Evolutionary conservation across 2,329 filamentous ascomycete species (phyloP), one percentile per base, ranked within the genome.

Genomic region (Penicillium janthinellum): DNA sequence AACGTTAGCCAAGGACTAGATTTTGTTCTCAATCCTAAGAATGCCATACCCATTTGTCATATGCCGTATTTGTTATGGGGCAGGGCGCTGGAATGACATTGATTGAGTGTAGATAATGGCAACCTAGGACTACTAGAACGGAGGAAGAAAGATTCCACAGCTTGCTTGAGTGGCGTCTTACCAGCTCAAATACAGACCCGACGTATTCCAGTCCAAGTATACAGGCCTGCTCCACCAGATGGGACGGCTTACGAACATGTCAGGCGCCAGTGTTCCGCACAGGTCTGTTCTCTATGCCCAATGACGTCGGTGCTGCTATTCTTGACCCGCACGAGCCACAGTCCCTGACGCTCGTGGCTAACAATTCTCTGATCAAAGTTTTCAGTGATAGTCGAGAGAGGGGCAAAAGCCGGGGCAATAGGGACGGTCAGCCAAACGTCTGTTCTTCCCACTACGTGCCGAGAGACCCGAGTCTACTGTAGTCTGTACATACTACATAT

Each of bases 231-330:
- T 34, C 50, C 41, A 48, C 39, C 11, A 7, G 12, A 25, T 17
- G 37, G n/a, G 38, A 25, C 38, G 52, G 59, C 56, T 59, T 57
- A 56, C 49, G 54, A 60, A 47, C 39, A 25, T 35, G 17, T 50
- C 50, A 45, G 56, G 56, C 42, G 50, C 44, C 49, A 47, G 34
- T 45, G 47, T 53, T 20, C 38, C 50, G 38, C 38, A 42, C 38
- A 34, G 17, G n/a, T n/a, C 11, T 15, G 3, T 8, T 28, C 14
- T 11, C 37, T 44, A 67, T 67, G 67, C 63, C 64, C 48, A 66
- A 69, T 69, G 67, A 69, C 67, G 67, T 69, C 65, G 63, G 28
- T 67, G 67, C 56, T 63, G 54, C 66, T 68, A 69, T 67, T 67
- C 61, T 62, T 61, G 48, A 64, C 48, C 22, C 58, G 58, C 63